A percentile compares a stretch with the other conserved stretches of the same genome.
Evolutionary conservation across 75 land plant genomes (phyloP).

Genomic region (Sequoia sempervirens): DNA sequence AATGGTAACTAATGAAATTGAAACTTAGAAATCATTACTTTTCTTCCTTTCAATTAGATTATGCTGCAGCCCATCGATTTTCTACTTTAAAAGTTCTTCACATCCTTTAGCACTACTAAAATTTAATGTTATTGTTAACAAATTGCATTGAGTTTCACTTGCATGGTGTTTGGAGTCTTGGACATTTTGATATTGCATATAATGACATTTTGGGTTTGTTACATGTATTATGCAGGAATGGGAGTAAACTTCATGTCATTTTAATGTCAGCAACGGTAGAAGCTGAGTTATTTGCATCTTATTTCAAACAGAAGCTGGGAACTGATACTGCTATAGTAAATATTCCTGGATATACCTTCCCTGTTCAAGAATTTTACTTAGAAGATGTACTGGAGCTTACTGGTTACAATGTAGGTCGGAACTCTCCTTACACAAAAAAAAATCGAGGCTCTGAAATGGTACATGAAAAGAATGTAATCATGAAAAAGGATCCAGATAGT

Average conservation of each 20-base stretch:
- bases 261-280: constrained; percentile 40
- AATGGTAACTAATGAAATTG: background rate
- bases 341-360: constrained; percentile 36
- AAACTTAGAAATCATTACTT: background rate
- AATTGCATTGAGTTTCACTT: background rate
- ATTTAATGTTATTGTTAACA: background rate
- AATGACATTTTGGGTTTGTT: constrained; percentile 12
- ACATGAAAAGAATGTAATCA: background rate
- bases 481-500: constrained; percentile 14
- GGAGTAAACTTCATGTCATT: constrained; percentile 22
- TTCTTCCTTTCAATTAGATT: background rate
- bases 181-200: background rate
- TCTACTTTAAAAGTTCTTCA: background rate
- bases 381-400: constrained; percentile 35
- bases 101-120: background rate
- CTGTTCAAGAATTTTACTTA: constrained; percentile 27
- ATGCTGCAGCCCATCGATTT: background rate
- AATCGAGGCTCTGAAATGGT: background rate
- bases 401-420: constrained; percentile 28
- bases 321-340: constrained; percentile 8
- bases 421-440: constrained; percentile 20
- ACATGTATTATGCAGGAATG: constrained; percentile 9
- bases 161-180: background rate
- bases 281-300: constrained; percentile 20
- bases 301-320: constrained; percentile 9